Conservation (phyloP, 192 early-diverging fungal genomes). For the Thamnidium elegans region DNA sequence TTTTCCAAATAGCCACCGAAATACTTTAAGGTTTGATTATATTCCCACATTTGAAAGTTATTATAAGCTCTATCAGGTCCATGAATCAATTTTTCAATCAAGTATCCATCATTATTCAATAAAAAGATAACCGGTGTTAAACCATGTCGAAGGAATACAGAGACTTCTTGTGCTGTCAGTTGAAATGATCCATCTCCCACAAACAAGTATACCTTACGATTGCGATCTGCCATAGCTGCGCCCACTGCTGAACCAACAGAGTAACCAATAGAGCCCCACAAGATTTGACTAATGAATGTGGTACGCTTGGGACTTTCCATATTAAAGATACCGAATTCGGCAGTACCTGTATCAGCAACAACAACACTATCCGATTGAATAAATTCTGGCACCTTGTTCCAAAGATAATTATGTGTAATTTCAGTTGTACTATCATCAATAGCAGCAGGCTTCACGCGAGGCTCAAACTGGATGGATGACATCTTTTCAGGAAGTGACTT, state of each 20-base stretch:
- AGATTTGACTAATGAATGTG: conserved; percentile 40
- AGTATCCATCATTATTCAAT: conserved; percentile 52
- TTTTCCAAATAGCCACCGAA: conserved; percentile 31
- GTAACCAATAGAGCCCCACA: conserved; percentile 32
- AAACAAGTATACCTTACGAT: conserved; percentile 40
- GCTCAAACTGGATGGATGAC: neutral
- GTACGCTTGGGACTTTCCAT: conserved; percentile 32
- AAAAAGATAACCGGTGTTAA: conserved; percentile 48
- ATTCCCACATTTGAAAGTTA: conserved; percentile 47
- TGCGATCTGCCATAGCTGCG: conserved; percentile 38
- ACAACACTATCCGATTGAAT: conserved; percentile 31
- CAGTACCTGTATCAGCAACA: conserved; percentile 45
- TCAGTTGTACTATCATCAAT: conserved; percentile 10
- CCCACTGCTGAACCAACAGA: conserved; percentile 41
- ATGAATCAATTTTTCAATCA: conserved; percentile 49
- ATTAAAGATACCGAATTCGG: conserved; percentile 40
- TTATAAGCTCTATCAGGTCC: conserved; percentile 44
- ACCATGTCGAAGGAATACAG: conserved; percentile 47
- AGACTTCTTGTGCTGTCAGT: conserved; percentile 46
- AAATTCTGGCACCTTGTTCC: conserved; percentile 35
- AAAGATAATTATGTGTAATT: conserved; percentile 43
- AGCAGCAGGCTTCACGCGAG: neutral
- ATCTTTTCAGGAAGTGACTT: neutral
- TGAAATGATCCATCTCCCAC: conserved; percentile 54
- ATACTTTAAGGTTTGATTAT: conserved; percentile 43